Evolutionary conservation across 108 stramenopile species (phyloP).

Genomic region (Cyclotella sp.): DNA sequence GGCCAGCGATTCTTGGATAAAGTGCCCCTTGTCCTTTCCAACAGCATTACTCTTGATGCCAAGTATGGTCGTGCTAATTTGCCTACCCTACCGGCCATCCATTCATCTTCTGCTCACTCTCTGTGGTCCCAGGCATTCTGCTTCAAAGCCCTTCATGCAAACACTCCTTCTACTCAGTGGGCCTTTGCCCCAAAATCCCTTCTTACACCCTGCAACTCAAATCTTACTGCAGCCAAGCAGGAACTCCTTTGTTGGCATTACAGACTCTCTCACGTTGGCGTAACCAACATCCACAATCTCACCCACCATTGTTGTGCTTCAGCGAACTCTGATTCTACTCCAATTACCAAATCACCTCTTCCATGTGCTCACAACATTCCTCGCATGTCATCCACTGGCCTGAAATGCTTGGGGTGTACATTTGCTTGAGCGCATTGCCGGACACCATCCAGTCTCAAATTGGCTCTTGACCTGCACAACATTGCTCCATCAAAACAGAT

Average conservation of each 20-base stretch:
- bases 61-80: no score
- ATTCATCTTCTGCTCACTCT: no score
- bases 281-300: constrained; percentile 1
- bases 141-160: not conserved
- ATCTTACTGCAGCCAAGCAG: not conserved
- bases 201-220: not conserved
- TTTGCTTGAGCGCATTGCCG: not conserved
- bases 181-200: not conserved
- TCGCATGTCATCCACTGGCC: not conserved
- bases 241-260: constrained; percentile 26
- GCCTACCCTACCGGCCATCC: no score
- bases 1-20: no score
- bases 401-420: constrained; percentile 13
- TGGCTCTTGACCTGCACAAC: no score
- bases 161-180: not conserved
- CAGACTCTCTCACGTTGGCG: constrained; percentile 13
- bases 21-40: no score
- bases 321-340: not conserved
- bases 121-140: no score
- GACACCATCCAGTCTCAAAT: not conserved
- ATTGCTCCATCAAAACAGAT: not conserved
- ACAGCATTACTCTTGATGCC: no score
- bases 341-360: not conserved
- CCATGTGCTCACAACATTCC: not conserved
- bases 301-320: not conserved